These are phyloP conservation scores for Leptomonas pyrrhocoris DNA, from an alignment of 208 protist species.

Conservation along the genomic window DNA sequence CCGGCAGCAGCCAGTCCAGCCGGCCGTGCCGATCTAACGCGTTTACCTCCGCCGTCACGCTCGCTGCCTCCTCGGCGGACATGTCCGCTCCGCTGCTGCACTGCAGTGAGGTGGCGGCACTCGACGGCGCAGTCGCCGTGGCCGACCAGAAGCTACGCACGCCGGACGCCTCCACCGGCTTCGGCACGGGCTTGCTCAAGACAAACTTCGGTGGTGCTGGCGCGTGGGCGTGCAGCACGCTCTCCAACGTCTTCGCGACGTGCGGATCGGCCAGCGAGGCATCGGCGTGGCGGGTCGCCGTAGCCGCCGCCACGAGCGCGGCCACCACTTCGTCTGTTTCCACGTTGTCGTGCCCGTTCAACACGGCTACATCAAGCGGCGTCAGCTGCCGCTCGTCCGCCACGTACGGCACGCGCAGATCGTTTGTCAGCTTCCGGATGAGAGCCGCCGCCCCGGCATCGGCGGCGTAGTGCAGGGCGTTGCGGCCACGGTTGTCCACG, in stretches of 20 bases:
- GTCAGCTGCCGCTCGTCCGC: conserved; percentile 72
- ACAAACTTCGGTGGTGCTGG: conserved; percentile 74
- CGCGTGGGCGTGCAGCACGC: conserved; percentile 50
- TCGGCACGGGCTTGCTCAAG: conserved; percentile 70
- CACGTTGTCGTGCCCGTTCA: conserved; percentile 42
- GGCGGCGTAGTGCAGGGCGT: conserved; percentile 84
- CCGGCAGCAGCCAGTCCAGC: conserved; percentile 26
- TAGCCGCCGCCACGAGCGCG: conserved; percentile 31
- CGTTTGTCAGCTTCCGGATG: conserved; percentile 47
- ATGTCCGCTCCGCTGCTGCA: conserved; percentile 26
- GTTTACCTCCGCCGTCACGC: conserved; percentile 29
- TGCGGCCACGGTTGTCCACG: conserved; percentile 74
- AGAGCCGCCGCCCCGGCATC: conserved; percentile 63
- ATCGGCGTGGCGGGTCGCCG: conserved; percentile 31
- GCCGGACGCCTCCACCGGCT: conserved; percentile 1
- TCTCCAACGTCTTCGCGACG: conserved; percentile 35
- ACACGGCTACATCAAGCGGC: conserved; percentile 77
- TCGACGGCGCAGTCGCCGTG: not conserved
- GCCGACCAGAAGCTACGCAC: conserved; percentile 17
- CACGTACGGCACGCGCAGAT: conserved; percentile 55
- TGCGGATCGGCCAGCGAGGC: not conserved
- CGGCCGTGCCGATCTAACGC: conserved; percentile 30
- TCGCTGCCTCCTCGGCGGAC: conserved; percentile 25
- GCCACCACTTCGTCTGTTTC: conserved; percentile 40
- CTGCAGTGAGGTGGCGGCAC: conserved; percentile 8